These are phyloP conservation scores for Erodium maritimum DNA, from an alignment of 345 rosid species.

Conservation along the genomic window DNA sequence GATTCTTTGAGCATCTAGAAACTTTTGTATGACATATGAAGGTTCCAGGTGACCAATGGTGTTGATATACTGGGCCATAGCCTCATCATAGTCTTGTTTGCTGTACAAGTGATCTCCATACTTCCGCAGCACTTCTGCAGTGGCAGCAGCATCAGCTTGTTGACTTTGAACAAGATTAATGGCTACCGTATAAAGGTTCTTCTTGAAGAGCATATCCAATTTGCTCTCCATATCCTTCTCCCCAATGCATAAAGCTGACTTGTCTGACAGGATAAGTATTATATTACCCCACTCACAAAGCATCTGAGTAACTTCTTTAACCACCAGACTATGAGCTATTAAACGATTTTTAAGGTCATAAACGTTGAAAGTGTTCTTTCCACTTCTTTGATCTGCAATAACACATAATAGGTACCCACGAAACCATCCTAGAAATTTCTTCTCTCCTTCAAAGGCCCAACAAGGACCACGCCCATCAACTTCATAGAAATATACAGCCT, in stretches of 20 bases:
- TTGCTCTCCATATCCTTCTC: constrained; percentile 99
- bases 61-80: constrained; percentile 86
- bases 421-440: constrained; percentile 85
- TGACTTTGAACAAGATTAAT: constrained; percentile 97
- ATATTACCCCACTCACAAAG: constrained; percentile 95
- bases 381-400: constrained; percentile 75
- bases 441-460: constrained; percentile 99
- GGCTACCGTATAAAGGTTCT: constrained; percentile 80
- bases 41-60: constrained; percentile 98
- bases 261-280: constrained; percentile 61
- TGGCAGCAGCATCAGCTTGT: constrained; percentile 97
- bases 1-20: constrained; percentile 96
- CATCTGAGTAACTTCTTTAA: constrained; percentile 85
- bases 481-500: constrained; percentile 93
- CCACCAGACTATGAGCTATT: constrained; percentile 73
- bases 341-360: constrained; percentile 88
- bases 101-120: constrained; percentile 92
- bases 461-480: constrained; percentile 99
- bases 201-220: constrained; percentile 96
- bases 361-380: constrained; percentile 58
- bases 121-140: constrained; percentile 94
- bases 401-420: constrained; percentile 90
- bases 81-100: constrained; percentile 92
- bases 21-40: constrained; percentile 95
- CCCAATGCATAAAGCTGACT: constrained; percentile 63